phyloP scores from a whole-genome alignment of 352 stramenopile species.

The Globisporangium solare region DNA sequence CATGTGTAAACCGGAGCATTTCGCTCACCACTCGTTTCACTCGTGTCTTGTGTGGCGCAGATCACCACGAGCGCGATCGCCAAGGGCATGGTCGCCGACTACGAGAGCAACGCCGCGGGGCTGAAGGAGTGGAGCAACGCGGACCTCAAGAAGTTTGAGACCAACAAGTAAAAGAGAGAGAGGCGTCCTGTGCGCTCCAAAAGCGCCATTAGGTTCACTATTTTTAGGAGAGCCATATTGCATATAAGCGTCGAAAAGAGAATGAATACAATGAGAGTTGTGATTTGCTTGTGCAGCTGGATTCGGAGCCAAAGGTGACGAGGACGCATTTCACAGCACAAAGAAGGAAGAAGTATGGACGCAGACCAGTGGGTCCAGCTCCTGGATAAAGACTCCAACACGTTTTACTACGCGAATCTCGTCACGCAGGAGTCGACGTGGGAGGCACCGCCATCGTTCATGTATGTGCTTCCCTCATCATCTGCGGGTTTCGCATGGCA shows the following conservation, averaged over 20 bases:
- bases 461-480: slow-evolving; percentile 3
- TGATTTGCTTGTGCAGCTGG: neutral
- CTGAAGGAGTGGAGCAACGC: slow-evolving; percentile 45
- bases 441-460: slow-evolving; percentile 11
- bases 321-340: neutral
- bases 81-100: slow-evolving; percentile 68
- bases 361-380: slow-evolving; percentile 9
- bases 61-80: slow-evolving; percentile 45
- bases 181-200: no score
- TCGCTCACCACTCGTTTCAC: neutral
- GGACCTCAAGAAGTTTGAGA: slow-evolving; percentile 53
- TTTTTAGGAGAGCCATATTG: neutral
- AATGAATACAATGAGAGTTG: slow-evolving; percentile 1
- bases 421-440: slow-evolving; percentile 10
- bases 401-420: slow-evolving; percentile 14
- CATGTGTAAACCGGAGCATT: neutral
- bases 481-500: no score
- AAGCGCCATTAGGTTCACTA: neutral
- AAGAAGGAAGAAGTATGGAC: slow-evolving; percentile 5
- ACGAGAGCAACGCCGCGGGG: slow-evolving; percentile 38
- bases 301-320: neutral
- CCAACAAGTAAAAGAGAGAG: slow-evolving; percentile 2
- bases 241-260: neutral
- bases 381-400: slow-evolving; percentile 5
- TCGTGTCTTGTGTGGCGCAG: slow-evolving; percentile 17